A percentile compares a stretch with the other conserved stretches of the same genome.
Evolutionary conservation across 495 filamentous ascomycete species (phyloP).

Genomic region (Immersiella caudata): DNA sequence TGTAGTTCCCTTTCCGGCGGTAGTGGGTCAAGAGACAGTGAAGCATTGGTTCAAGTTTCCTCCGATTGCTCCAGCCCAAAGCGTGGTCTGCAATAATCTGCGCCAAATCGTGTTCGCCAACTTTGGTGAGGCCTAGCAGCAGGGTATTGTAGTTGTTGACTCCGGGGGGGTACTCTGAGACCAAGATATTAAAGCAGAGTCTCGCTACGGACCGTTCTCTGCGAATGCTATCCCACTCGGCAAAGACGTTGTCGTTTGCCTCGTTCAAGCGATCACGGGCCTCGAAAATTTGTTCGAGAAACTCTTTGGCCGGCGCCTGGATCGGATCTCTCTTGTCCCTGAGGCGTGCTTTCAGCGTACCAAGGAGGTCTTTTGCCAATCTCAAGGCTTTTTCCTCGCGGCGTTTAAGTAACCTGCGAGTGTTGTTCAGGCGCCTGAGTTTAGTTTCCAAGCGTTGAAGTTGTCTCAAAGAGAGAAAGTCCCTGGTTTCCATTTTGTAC

Average conservation of each 20-base stretch:
- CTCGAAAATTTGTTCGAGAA: constrained; percentile 1
- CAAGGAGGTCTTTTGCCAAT: no score
- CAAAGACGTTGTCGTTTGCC: constrained; percentile 39
- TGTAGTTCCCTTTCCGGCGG: constrained; percentile 40
- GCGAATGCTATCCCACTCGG: constrained; percentile 25
- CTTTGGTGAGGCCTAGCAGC: constrained; percentile 58
- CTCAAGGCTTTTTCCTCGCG: no score
- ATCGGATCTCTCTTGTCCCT: neutral
- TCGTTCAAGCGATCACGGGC: constrained; percentile 38
- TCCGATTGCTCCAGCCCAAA: constrained; percentile 49
- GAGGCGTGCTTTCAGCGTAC: neutral
- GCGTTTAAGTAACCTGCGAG: no score
- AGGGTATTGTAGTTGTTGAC: constrained; percentile 69
- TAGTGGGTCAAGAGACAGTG: constrained; percentile 60
- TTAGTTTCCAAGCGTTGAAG: no score
- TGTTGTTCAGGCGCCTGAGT: no score
- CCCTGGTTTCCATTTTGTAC: no score
- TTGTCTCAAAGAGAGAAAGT: no score
- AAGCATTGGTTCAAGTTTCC: constrained; percentile 58
- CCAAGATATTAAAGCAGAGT: constrained; percentile 69
- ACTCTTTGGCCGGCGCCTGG: neutral
- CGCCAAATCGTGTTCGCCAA: constrained; percentile 54
- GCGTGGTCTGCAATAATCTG: constrained; percentile 57
- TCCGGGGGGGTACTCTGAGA: constrained; percentile 57
- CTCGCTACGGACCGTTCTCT: constrained; percentile 49